A percentile compares a stretch with the other conserved stretches of the same genome.
These are phyloP conservation scores for Mycena chlorophos DNA, from an alignment of 768 basidiomycete genomes.

Conservation along the genomic window DNA sequence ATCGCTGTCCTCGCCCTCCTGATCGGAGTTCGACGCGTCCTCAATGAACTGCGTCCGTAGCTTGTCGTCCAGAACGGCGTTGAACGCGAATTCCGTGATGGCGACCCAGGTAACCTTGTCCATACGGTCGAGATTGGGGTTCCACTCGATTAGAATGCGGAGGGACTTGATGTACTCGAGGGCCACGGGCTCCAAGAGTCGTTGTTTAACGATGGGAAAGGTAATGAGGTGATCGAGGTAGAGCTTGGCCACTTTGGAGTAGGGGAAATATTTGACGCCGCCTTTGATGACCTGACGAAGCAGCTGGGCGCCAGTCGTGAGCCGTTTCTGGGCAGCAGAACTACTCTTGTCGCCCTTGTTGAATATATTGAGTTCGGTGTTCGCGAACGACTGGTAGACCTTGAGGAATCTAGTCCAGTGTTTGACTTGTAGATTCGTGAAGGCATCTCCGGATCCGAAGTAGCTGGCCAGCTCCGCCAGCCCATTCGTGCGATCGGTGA, in stretches of 20 bases:
- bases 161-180: slow-evolving; percentile 83
- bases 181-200: slow-evolving; percentile 63
- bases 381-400: too few species aligned
- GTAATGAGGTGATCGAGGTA: slow-evolving; percentile 67
- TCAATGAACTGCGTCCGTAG: slow-evolving; percentile 32
- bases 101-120: slow-evolving; percentile 64
- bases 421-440: neutral
- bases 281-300: slow-evolving; percentile 76
- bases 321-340: slow-evolving; percentile 53
- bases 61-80: slow-evolving; percentile 69
- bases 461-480: neutral
- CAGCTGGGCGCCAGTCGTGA: slow-evolving; percentile 63
- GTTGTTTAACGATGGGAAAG: slow-evolving; percentile 52
- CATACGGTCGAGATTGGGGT: slow-evolving; percentile 79
- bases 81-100: slow-evolving; percentile 72
- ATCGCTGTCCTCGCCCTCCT: slow-evolving; percentile 22
- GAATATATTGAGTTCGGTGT: neutral
- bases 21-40: slow-evolving; percentile 18
- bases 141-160: slow-evolving; percentile 59
- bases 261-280: slow-evolving; percentile 51
- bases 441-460: neutral
- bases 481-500: neutral
- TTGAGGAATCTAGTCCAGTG: neutral
- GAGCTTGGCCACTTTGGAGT: slow-evolving; percentile 52
- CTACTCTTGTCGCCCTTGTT: neutral